Evolutionary conservation across 2,329 filamentous ascomycete species (phyloP).

Genomic region (Cytospora paraplurivora): DNA sequence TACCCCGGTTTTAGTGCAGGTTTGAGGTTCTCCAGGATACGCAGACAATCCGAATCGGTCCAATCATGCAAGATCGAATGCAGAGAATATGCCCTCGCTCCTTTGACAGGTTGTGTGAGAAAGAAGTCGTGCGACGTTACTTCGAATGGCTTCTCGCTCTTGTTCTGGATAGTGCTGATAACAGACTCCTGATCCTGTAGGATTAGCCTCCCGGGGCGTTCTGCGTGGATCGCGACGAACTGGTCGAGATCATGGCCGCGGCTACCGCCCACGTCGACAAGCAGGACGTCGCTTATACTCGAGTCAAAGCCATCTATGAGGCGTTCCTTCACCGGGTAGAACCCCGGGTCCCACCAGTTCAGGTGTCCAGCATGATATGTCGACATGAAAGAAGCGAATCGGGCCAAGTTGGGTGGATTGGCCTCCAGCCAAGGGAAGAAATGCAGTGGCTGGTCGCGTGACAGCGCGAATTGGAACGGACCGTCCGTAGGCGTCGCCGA

Average conservation of each 20-base stretch:
- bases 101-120: background rate
- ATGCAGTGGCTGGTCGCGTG: background rate
- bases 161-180: background rate
- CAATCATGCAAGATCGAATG: background rate
- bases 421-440: constrained; percentile 11
- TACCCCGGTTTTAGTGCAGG: background rate
- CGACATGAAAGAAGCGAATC: constrained; percentile 1
- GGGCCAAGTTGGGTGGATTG: background rate
- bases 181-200: background rate
- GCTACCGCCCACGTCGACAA: background rate
- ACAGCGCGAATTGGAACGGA: background rate
- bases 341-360: background rate
- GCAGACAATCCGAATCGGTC: background rate
- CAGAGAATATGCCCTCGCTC: background rate
- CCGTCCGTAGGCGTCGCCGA: background rate
- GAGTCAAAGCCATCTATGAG: constrained; percentile 1
- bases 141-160: background rate
- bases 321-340: constrained; percentile 3
- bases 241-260: background rate
- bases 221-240: background rate
- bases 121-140: background rate
- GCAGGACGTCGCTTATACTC: background rate
- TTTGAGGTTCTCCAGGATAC: background rate
- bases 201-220: background rate
- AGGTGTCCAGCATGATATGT: background rate